These are phyloP conservation scores for Sphaerulina populicola DNA, from an alignment of 2,329 filamentous ascomycete species.

Conservation along the genomic window DNA sequence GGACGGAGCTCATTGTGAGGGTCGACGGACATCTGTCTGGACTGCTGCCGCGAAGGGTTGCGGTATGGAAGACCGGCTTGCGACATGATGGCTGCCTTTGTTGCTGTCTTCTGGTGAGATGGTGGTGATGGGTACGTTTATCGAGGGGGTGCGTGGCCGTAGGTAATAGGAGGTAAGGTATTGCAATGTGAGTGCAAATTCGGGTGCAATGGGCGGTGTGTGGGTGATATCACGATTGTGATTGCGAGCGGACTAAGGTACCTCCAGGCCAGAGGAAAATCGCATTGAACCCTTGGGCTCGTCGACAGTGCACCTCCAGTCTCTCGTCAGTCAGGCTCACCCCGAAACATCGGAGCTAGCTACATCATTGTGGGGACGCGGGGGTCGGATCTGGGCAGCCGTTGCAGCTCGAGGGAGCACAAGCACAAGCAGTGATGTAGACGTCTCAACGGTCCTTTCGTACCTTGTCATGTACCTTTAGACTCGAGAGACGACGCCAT, in stretches of 20 bases:
- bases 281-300: not conserved
- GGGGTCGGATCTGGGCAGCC: not conserved
- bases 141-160: not conserved
- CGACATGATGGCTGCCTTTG: slow-evolving; percentile 6
- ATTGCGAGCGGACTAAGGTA: not conserved
- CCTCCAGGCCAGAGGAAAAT: not conserved
- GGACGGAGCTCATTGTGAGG: slow-evolving; percentile 51
- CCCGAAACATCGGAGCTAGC: not conserved
- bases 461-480: no score
- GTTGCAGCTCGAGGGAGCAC: not conserved
- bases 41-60: slow-evolving; percentile 33
- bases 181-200: not conserved
- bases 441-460: no score
- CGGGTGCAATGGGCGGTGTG: not conserved
- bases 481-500: not conserved
- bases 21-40: slow-evolving; percentile 43
- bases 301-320: not conserved
- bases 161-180: no score
- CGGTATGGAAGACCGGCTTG: slow-evolving; percentile 27
- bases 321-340: not conserved
- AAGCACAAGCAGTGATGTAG: not conserved
- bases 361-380: slow-evolving; percentile 13
- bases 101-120: not conserved
- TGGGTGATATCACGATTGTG: not conserved
- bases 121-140: not conserved